Evolutionary conservation across 1,139 yeast species (phyloP), one percentile per base, ranked within the genome.

Genomic region (Debaryomyces fabryi): DNA sequence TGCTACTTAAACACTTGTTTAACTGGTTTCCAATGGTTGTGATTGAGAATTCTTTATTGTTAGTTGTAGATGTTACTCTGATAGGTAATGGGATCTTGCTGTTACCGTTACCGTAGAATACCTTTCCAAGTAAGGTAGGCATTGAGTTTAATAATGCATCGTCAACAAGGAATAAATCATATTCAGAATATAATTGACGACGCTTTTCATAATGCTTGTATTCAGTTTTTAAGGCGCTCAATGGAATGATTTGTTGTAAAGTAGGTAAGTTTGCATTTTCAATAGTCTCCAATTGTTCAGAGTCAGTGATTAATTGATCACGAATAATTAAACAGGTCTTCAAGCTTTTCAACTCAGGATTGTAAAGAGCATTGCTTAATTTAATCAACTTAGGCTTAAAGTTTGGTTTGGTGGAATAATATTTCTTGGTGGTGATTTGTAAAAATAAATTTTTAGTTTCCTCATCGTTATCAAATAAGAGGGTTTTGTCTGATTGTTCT

Each of bases 101-200:
- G 49, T 76, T 73, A 39, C 76, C 69, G 51, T 74, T 74, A 32
- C 60, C 66, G 66, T 85, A 88, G 63, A 91, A 93, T 3, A 81
- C 76, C 69, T 89, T 89, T 45, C 97, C 97, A 55, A 93, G 74
- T 39, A 87, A 71, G 56, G 85, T 83, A 47, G 99, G 99, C 71
- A 92, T 77, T 52, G 88, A 75, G 45, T 91, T 84, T 49, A 90
- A 76, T 43, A 92, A 76, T 36, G 87, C 85, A 57, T 91, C 96
- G 68, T 93, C 98, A 44, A 89, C 85, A 45, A 93, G 66, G 65
- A 93, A 89, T 52, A 91, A 58, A 60, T 92, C 96, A 60, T 76
- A 85, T 46, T 78, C 81, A 9, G 72, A 62, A 47, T 75, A 67
- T 51, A 87, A 76, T 54, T 83, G 83, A 70, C 92, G 83, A 66